A percentile compares a stretch with the other conserved stretches of the same genome.
These are phyloP conservation scores for Quercus glauca DNA, from an alignment of 306 rosid genomes.

Conservation along the genomic window DNA sequence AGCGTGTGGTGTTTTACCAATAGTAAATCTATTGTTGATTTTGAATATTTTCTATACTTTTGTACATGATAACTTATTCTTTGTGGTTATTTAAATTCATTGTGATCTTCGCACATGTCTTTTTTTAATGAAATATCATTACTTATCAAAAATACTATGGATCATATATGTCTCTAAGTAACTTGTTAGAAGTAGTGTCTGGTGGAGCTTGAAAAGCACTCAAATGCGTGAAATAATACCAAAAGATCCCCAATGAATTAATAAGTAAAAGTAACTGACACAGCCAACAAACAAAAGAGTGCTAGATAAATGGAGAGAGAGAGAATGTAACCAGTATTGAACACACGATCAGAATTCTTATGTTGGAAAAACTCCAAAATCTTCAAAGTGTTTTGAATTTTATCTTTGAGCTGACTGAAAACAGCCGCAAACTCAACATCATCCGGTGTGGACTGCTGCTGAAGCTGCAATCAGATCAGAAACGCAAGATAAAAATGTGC, in stretches of 20 bases:
- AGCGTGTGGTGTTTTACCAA: no score
- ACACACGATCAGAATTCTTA: constrained; percentile 81
- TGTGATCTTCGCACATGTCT: no score
- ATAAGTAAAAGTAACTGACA: neutral
- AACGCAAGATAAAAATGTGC: constrained; percentile 14
- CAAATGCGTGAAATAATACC: neutral
- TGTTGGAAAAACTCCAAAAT: constrained; percentile 70
- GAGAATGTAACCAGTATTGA: constrained; percentile 62
- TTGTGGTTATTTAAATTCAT: no score
- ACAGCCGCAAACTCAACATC: constrained; percentile 43
- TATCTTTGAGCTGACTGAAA: constrained; percentile 50
- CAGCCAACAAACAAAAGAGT: neutral
- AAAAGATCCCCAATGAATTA: neutral
- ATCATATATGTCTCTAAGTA: neutral
- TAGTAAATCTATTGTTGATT: no score
- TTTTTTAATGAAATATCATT: no score
- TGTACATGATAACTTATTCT: no score
- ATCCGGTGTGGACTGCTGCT: constrained; percentile 45
- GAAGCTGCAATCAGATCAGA: constrained; percentile 56
- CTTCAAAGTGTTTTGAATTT: constrained; percentile 48
- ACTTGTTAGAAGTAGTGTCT: neutral
- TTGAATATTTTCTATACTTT: no score
- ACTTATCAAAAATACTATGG: neutral
- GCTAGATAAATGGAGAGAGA: neutral
- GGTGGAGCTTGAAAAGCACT: neutral